Evolutionary conservation across 2,329 filamentous ascomycete species (phyloP).

Genomic region (Xylaria sp.): DNA sequence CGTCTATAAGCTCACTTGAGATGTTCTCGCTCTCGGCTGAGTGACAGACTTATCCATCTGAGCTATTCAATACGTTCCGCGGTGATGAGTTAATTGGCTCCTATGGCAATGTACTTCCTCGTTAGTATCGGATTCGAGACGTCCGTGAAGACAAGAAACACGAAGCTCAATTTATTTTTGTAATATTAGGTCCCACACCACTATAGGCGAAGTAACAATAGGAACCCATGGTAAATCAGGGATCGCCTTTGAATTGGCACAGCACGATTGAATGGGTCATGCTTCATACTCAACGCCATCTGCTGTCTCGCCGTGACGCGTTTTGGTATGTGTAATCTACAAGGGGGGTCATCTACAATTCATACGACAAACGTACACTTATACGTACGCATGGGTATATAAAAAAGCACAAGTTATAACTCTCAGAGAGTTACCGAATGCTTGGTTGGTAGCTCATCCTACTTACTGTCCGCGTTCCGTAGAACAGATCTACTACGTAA

Average conservation of each 20-base stretch:
- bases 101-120: no score
- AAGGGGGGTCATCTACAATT: not conserved
- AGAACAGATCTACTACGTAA: slow-evolving; percentile 69
- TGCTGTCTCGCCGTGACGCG: not conserved
- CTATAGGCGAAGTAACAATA: not conserved
- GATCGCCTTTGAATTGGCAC: not conserved
- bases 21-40: no score
- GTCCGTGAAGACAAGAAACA: no score
- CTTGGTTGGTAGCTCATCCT: not conserved
- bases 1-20: no score
- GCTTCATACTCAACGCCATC: not conserved
- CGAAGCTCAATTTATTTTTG: no score
- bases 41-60: no score
- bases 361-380: no score
- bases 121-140: no score
- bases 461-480: slow-evolving; percentile 44
- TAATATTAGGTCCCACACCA: no score
- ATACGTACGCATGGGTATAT: no score
- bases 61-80: no score
- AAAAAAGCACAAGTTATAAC: not conserved
- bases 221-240: not conserved
- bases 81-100: no score
- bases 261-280: not conserved
- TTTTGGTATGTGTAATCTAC: not conserved
- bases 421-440: not conserved